Evolutionary conservation across 345 rosid species (phyloP).

Genomic region (Gossypium ekmanianum): DNA sequence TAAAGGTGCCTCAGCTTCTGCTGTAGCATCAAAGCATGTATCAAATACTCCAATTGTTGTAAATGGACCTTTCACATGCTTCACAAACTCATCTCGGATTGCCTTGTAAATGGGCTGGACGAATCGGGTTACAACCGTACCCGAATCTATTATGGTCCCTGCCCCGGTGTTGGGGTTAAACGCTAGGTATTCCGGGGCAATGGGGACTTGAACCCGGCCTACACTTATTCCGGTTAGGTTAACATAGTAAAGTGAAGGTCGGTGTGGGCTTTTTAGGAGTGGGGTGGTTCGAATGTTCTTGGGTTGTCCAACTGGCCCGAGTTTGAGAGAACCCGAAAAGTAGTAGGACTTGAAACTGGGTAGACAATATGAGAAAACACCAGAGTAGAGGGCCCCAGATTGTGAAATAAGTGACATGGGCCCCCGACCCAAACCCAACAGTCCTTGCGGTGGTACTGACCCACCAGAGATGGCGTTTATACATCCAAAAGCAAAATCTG

Average conservation of each 20-base stretch:
- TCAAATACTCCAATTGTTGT: constrained; percentile 82
- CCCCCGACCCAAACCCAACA: constrained; percentile 86
- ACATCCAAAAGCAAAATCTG: constrained; percentile 65
- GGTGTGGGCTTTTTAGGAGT: constrained; percentile 60
- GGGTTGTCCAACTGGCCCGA: constrained; percentile 74
- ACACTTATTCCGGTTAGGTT: constrained; percentile 80
- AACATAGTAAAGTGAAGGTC: constrained; percentile 83
- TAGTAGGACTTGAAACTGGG: constrained; percentile 82
- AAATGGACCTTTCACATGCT: constrained; percentile 64
- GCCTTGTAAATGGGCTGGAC: constrained; percentile 52
- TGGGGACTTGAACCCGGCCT: constrained; percentile 47
- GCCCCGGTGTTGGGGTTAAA: constrained; percentile 71
- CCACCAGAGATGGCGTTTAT: constrained; percentile 48
- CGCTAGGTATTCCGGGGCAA: constrained; percentile 35
- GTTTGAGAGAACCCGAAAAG: constrained; percentile 82
- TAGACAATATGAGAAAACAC: constrained; percentile 77
- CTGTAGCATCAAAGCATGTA: constrained; percentile 62
- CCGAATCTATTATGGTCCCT: constrained; percentile 82
- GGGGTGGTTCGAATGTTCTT: constrained; percentile 58
- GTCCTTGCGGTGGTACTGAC: constrained; percentile 76
- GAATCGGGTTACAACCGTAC: constrained; percentile 84
- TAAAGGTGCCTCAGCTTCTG: constrained; percentile 43
- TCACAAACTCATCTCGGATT: constrained; percentile 71
- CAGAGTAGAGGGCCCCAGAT: constrained; percentile 59
- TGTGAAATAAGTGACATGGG: constrained; percentile 70